Percentiles rank a stretch among this genome's conserved stretches.
Conservation (phyloP, 2,329 filamentous ascomycete species). For the Fusarium torreyae region DNA sequence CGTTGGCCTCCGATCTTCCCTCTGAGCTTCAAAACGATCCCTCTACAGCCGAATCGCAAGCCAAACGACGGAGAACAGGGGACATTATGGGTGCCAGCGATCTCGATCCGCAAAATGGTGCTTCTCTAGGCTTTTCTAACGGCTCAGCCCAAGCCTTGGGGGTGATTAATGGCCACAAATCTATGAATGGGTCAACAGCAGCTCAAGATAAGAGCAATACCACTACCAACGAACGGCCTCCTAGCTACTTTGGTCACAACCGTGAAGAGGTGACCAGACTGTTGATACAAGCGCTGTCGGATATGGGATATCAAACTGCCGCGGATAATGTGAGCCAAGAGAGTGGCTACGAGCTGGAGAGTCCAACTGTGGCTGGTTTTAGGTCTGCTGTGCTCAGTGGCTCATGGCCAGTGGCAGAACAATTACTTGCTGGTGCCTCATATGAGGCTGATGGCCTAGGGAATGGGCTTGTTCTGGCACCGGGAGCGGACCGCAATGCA, state of each 20-base stretch:
- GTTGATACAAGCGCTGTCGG: constrained; percentile 89
- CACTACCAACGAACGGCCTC: constrained; percentile 30
- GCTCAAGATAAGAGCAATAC: constrained; percentile 48
- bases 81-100: constrained; percentile 76
- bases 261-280: constrained; percentile 94
- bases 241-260: constrained; percentile 84
- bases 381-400: constrained; percentile 84
- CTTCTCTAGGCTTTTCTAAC: constrained; percentile 57
- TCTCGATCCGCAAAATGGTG: constrained; percentile 69
- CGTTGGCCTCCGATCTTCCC: constrained; percentile 54
- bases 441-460: constrained; percentile 55
- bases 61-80: constrained; percentile 71
- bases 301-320: constrained; percentile 87
- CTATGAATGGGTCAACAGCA: constrained; percentile 70
- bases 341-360: constrained; percentile 91
- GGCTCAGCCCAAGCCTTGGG: constrained; percentile 58
- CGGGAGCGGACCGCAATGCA: constrained; percentile 80
- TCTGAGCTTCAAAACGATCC: constrained; percentile 53
- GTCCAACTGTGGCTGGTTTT: constrained; percentile 87
- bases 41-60: constrained; percentile 44
- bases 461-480: constrained; percentile 80
- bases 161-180: constrained; percentile 65
- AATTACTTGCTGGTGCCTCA: constrained; percentile 75
- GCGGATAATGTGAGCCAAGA: constrained; percentile 82
- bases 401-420: constrained; percentile 88